phyloP scores from a whole-genome alignment of 1,284 basidiomycete genomes.

The Puccinia horiana region DNA sequence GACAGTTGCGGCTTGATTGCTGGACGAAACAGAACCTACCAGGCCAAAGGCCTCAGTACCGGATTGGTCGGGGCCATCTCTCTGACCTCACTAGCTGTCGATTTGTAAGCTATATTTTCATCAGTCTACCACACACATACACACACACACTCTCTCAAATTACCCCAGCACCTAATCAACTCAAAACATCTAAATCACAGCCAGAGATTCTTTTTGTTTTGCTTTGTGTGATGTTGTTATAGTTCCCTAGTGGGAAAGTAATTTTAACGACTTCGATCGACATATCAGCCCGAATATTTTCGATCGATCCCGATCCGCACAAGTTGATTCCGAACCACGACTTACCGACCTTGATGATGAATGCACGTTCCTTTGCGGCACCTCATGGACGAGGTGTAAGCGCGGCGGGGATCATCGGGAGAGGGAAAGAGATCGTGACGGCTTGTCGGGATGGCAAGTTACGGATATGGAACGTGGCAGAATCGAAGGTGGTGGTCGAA shows the following conservation, averaged over 20 bases:
- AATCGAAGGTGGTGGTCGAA: background rate
- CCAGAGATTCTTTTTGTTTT: background rate
- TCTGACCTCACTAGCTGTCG: conserved; percentile 33
- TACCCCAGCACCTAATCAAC: background rate
- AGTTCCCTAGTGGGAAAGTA: conserved; percentile 26
- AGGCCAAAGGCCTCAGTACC: background rate
- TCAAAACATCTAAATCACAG: background rate
- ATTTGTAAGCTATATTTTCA: conserved; percentile 12
- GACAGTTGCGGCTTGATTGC: background rate
- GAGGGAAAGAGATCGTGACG: conserved; percentile 27
- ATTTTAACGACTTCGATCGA: conserved; percentile 38
- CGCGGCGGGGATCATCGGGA: conserved; percentile 7
- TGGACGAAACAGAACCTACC: background rate
- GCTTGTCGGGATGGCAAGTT: conserved; percentile 11
- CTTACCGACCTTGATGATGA: background rate
- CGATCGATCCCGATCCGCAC: background rate
- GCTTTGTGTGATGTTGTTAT: background rate
- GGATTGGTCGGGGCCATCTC: conserved; percentile 15
- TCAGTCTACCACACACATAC: background rate
- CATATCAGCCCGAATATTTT: conserved; percentile 25
- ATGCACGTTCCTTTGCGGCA: background rate
- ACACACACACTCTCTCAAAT: background rate
- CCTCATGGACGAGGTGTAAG: conserved; percentile 3
- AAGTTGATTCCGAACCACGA: background rate
- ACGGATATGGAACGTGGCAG: conserved; percentile 18